Conservation (phyloP, 805 yeast genomes). For the Wickerhamia fluorescens region DNA sequence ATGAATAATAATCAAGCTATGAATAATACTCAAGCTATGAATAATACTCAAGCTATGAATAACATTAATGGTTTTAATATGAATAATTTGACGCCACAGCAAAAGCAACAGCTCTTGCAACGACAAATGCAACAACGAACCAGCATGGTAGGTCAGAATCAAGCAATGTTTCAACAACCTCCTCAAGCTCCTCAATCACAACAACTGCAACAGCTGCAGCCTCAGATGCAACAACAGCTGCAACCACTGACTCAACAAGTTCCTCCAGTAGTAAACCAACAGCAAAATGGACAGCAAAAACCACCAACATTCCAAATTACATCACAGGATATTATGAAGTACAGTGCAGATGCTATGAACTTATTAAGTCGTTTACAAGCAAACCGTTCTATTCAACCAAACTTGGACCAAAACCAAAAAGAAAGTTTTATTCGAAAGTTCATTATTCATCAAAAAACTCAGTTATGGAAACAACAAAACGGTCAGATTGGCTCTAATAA, state of each 20-base stretch:
- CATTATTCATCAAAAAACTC: slow-evolving; percentile 32
- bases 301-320: slow-evolving; percentile 28
- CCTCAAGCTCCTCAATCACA: slow-evolving; percentile 1
- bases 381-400: slow-evolving; percentile 25
- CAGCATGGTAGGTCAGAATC: no score
- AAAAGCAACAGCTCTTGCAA: slow-evolving; percentile 31
- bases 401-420: slow-evolving; percentile 30
- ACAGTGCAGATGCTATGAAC: slow-evolving; percentile 34
- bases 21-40: no score
- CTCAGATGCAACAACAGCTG: slow-evolving; percentile 11
- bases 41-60: slow-evolving; percentile 9
- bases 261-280: slow-evolving; percentile 13
- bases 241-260: slow-evolving; percentile 17
- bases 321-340: slow-evolving; percentile 32
- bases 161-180: slow-evolving; percentile 2
- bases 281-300: slow-evolving; percentile 15
- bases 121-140: slow-evolving; percentile 26
- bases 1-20: no score
- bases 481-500: slow-evolving; percentile 6
- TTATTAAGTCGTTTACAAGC: slow-evolving; percentile 29
- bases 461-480: slow-evolving; percentile 21
- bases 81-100: slow-evolving; percentile 26
- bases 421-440: slow-evolving; percentile 33
- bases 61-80: slow-evolving; percentile 12
- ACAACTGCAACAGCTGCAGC: slow-evolving; percentile 11